A percentile compares a stretch with the other conserved stretches of the same genome.
phyloP scores from a whole-genome alignment of 2,329 filamentous ascomycete species.

The Zasmidium citrigriseum region DNA sequence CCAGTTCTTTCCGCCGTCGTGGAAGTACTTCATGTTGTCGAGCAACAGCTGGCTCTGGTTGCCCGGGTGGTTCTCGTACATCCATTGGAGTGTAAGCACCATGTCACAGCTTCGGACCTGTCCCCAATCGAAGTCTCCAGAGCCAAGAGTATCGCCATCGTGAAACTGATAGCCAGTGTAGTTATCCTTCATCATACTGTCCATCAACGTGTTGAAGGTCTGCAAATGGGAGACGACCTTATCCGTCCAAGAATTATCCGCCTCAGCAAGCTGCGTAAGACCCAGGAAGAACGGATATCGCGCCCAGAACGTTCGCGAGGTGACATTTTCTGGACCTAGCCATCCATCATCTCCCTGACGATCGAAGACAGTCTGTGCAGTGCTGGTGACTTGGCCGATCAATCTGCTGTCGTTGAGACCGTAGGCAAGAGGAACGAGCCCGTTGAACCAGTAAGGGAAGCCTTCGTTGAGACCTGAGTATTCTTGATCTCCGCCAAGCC shows the following conservation, averaged over 20 bases:
- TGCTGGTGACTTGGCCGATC: conserved; percentile 51
- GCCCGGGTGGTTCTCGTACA: conserved; percentile 47
- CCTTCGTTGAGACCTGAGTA: conserved; percentile 58
- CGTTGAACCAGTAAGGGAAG: conserved; percentile 62
- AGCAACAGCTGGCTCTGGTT: conserved; percentile 39
- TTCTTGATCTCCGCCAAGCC: conserved; percentile 54
- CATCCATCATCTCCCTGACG: conserved; percentile 58
- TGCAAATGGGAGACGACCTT: conserved; percentile 53
- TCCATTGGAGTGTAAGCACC: conserved; percentile 51
- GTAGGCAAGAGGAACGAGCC: conserved; percentile 58
- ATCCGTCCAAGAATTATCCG: conserved; percentile 45
- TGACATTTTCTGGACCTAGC: conserved; percentile 55
- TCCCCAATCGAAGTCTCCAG: conserved; percentile 38
- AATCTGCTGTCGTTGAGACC: conserved; percentile 50
- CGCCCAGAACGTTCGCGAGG: conserved; percentile 54
- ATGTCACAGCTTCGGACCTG: conserved; percentile 46
- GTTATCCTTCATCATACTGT: conserved; percentile 58
- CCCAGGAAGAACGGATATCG: conserved; percentile 55
- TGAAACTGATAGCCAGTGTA: conserved; percentile 53
- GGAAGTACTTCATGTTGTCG: conserved; percentile 47
- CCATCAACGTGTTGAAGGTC: conserved; percentile 51
- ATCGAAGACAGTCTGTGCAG: conserved; percentile 51
- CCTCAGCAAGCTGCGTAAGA: conserved; percentile 53
- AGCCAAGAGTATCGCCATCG: conserved; percentile 41
- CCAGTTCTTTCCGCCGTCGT: conserved; percentile 38